Evolutionary conservation across 148 eudicot species (phyloP), one percentile per base, ranked within the genome.

Genomic region (Amaranthus palmeri): DNA sequence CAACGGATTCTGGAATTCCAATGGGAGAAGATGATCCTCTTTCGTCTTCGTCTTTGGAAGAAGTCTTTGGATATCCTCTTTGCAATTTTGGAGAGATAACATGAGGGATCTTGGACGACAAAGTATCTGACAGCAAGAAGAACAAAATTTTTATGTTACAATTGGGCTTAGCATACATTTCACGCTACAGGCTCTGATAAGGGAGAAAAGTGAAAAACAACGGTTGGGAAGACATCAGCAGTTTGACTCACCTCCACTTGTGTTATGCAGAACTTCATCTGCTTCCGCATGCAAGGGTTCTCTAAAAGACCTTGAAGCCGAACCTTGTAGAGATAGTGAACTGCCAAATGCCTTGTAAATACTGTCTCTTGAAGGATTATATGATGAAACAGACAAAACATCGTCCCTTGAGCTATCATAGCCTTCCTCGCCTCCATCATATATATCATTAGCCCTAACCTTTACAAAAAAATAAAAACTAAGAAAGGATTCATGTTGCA

Each of bases 401-500:
- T 95, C 97, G 76, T 95, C 99, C 76, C 88, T 85, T 42, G 90
- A 88, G 81, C 93, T 91, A 67, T 91, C 99, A 80, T 88, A 88
- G 62, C 85, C 97, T 78, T 95, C 99, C 80, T 91, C 97, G 79
- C 77, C 86, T 72, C 87, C 96, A 72, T 89, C 96, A 78, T 80
- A 83, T 72, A 82, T 67, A 78, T 91, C 99, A 85, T 88, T 86
- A 18, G 86, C 85, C 84, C 87, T 91, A 52, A 84, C 84, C 98
- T 93, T 81, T 66, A 77, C 54, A 65, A 57, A 82, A 55, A 42
- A 8, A 9, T 65, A 53, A 74, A 6, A 46, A 25, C 52, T 50
- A 66, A 72, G 43, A 67, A 65, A 48, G 61, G n/a, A n/a, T 10
- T 51, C 61, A 64, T 47, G 47, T 66, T 47, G 67, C 4, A 50